Evolutionary conservation across 108 stramenopile genomes (phyloP).

Genomic region (Cyclotella atomus): DNA sequence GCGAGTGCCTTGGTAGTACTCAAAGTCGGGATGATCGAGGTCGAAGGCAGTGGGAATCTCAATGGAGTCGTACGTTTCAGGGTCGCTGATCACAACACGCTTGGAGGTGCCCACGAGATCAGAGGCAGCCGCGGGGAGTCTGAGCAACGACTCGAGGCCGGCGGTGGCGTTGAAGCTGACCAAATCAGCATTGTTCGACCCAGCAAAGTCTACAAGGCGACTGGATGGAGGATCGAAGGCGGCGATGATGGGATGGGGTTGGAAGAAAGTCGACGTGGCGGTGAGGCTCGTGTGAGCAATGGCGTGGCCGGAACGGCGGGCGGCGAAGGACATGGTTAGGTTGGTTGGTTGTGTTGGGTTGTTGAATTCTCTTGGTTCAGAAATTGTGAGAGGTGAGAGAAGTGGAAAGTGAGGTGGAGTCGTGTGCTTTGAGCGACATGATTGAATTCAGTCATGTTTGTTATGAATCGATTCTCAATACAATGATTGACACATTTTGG

Average conservation of each 20-base stretch:
- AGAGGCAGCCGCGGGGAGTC: not conserved
- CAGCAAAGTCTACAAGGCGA: not conserved
- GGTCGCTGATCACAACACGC: not conserved
- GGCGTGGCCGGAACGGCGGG: not conserved
- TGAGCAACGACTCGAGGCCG: not conserved
- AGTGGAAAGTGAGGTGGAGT: not conserved
- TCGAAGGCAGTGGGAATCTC: not conserved
- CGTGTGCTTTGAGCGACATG: not conserved
- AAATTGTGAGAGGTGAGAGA: not conserved
- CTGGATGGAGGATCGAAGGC: not conserved
- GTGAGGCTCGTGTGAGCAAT: not conserved
- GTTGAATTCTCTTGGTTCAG: not conserved
- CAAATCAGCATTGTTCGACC: not conserved
- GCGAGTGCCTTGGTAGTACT: not conserved
- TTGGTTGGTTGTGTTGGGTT: not conserved
- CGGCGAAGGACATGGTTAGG: not conserved
- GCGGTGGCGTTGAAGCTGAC: not conserved
- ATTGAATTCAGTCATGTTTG: not conserved
- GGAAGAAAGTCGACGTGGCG: no score
- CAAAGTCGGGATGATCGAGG: not conserved
- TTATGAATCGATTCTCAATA: not conserved
- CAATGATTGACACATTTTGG: not conserved
- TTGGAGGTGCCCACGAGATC: not conserved
- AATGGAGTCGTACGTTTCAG: not conserved
- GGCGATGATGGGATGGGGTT: not conserved